Percentiles rank a stretch among this genome's conserved stretches.
phyloP scores from a whole-genome alignment of 768 basidiomycete species.

The Leccinum broughii region DNA sequence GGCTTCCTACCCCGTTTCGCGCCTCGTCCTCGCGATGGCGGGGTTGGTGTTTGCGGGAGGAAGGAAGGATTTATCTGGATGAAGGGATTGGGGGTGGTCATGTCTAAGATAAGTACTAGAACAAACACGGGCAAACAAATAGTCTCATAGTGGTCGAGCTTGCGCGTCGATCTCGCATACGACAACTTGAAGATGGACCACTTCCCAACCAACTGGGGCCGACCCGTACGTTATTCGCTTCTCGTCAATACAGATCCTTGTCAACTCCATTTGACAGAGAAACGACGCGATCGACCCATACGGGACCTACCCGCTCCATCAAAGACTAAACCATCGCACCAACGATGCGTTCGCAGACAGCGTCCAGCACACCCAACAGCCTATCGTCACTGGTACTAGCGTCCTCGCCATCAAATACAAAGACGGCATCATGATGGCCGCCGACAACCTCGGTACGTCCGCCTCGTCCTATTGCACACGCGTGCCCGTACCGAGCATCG shows the following conservation, averaged over 20 bases:
- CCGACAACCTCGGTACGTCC: conserved; percentile 88
- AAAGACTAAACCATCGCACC: conserved; percentile 48
- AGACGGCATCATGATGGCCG: conserved; percentile 97
- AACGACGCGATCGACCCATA: conserved; percentile 76
- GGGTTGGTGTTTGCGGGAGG: conserved; percentile 23
- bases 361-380: conserved; percentile 85
- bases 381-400: conserved; percentile 95
- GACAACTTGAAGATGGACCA: conserved; percentile 62
- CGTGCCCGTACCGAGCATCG: background rate
- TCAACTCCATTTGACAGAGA: conserved; percentile 28
- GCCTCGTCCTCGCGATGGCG: conserved; percentile 26
- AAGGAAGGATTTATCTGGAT: conserved; percentile 25
- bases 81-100: conserved; percentile 23
- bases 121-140: conserved; percentile 23
- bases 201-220: conserved; percentile 82
- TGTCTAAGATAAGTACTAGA: conserved; percentile 1
- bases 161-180: conserved; percentile 18
- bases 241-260: background rate
- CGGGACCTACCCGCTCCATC: conserved; percentile 74
- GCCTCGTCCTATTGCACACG: background rate
- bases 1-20: conserved; percentile 31
- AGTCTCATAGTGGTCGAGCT: conserved; percentile 25
- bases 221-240: conserved; percentile 52
- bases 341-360: conserved; percentile 62
- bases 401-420: conserved; percentile 94